Evolutionary conservation across 208 protist genomes (phyloP).

Genomic region (Crithidia brevicula): DNA sequence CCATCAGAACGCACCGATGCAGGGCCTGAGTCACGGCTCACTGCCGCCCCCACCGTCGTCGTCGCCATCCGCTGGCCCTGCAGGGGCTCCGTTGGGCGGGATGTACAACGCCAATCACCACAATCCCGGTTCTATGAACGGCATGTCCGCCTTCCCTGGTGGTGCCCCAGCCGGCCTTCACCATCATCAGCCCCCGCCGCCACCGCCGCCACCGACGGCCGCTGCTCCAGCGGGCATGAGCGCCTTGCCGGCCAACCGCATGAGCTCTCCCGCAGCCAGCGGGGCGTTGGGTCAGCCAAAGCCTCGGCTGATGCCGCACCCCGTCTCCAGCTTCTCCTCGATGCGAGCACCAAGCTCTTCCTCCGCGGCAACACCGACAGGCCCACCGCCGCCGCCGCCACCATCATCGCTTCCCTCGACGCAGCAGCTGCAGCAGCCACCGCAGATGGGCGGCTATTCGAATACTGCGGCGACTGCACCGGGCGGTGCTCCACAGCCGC

Average conservation of each 20-base stretch:
- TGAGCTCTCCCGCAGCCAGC: conserved; percentile 1
- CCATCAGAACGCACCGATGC: not conserved
- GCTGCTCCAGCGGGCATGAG: not conserved
- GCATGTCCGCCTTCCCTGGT: not conserved
- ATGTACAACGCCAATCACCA: conserved; percentile 20
- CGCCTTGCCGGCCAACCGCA: conserved; percentile 17
- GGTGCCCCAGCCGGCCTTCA: not conserved
- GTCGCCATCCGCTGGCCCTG: not conserved
- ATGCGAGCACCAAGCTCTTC: conserved; percentile 21
- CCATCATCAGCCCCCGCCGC: not conserved
- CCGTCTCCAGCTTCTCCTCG: conserved; percentile 69
- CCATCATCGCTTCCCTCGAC: conserved; percentile 2
- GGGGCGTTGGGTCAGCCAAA: conserved; percentile 30
- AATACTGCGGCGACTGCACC: not conserved
- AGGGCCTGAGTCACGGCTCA: not conserved
- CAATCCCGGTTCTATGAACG: conserved; percentile 1
- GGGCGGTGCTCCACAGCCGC: not conserved
- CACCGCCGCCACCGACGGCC: not conserved
- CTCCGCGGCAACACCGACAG: not conserved
- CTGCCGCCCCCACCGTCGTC: conserved; percentile 1
- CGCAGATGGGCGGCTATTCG: not conserved
- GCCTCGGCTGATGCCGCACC: conserved; percentile 72
- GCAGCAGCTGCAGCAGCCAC: conserved; percentile 11
- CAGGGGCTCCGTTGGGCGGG: not conserved
- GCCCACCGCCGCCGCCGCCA: conserved; percentile 18